These are phyloP conservation scores for Mollisiaceae sp. DNA, from an alignment of 2,329 filamentous ascomycete species.

Conservation along the genomic window DNA sequence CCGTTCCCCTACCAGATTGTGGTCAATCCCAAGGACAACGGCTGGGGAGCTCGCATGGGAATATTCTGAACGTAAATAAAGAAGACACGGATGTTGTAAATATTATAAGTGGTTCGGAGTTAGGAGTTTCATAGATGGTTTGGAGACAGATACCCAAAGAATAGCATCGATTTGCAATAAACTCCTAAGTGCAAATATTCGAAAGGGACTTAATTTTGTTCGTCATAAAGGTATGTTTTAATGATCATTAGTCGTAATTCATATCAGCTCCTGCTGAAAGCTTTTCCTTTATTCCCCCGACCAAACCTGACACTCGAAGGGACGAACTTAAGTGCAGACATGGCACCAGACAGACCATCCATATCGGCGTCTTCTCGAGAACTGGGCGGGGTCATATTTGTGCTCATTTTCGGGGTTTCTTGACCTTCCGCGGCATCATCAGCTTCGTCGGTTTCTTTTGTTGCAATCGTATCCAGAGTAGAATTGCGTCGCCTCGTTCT, in stretches of 20 bases:
- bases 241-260: constrained; percentile 18
- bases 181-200: not conserved
- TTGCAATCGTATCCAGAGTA: constrained; percentile 16
- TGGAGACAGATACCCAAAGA: constrained; percentile 39
- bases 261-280: constrained; percentile 38
- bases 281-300: constrained; percentile 36
- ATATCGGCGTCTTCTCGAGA: constrained; percentile 47
- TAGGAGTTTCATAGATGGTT: constrained; percentile 34
- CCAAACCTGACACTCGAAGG: constrained; percentile 70
- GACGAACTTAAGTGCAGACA: constrained; percentile 75
- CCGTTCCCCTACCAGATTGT: constrained; percentile 95
- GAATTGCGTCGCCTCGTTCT: constrained; percentile 32
- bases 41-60: constrained; percentile 81
- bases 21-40: constrained; percentile 80
- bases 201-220: constrained; percentile 9
- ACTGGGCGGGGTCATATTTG: constrained; percentile 26
- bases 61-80: constrained; percentile 47
- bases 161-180: constrained; percentile 26
- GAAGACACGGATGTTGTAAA: constrained; percentile 26
- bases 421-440: constrained; percentile 14
- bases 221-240: constrained; percentile 2
- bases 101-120: constrained; percentile 11
- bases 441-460: constrained; percentile 5
- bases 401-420: constrained; percentile 38
- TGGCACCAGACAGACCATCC: constrained; percentile 67